Evolutionary conservation across 495 filamentous ascomycete species (phyloP), one percentile per base, ranked within the genome.

Genomic region (Glonium stellatum): DNA sequence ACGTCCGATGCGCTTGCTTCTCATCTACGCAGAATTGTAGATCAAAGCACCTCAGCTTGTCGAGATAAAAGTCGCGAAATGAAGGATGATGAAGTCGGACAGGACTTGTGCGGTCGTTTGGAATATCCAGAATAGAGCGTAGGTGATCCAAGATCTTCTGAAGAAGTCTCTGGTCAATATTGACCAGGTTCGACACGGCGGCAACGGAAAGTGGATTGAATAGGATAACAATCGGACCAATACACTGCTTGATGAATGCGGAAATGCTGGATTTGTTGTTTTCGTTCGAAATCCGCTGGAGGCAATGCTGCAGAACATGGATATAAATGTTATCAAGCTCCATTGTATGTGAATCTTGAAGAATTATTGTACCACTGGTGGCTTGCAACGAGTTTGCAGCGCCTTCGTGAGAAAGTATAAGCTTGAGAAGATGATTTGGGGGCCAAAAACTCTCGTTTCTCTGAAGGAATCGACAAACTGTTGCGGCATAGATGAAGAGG

Each of bases 41-140:
- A 60, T 76, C 70, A 15, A 10, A 46, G 41, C 41, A 46, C 19
- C 41, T 15, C 41, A n/a, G 13, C 41, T 21, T 46, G 19, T 21
- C 19, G 46, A 80, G 55, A 15, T 81, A 71, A 59, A 76, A 81
- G 63, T 81, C 78, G 47, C 75, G 75, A 59, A 82, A 78, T 34
- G 77, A 80, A 21, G 68, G 72, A 60, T 82, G 77, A 50, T 74
- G 71, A 1, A 75, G 62, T 19, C 68, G 68, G 31, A 80, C 54
- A 5, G 70, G 69, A n/a, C 27, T 23, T 19, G 53, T 44, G 19
- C 44, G 0, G 34, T 73, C 57, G 1, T 69, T 54, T 34, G 72
- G 67, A 37, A 76, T 64, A 57, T 68, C 53, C 0, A 78, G 57
- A 36, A 77, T 68, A 12, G 72, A 67, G 52, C 70, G 67, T 15